Base-by-base conservation (phyloP, 2,329 filamentous ascomycete genomes). In the Ophiosphaerella herpotricha region DNA sequence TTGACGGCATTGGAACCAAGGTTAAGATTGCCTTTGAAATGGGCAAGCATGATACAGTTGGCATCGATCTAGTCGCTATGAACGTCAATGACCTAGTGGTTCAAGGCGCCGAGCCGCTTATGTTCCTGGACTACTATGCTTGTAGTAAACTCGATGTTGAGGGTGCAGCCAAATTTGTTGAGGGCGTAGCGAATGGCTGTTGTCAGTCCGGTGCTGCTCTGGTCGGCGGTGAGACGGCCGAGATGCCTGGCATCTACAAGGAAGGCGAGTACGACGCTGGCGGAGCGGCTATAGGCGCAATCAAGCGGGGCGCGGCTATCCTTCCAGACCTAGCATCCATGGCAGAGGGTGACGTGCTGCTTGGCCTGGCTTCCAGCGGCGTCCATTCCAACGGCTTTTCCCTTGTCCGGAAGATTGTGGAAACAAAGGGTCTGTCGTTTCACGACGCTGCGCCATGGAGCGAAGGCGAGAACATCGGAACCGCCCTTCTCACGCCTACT, bases 1-100 rank as follows among this genome's bases (percentile, higher is more conserved):
- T 97, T 58, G 94, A 99, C 70, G 94, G 94, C 44, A 91, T 97
- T 33, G 94, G 93, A 52, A 97, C 93, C 41, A 97, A 97, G 79
- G 87, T 97, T 64, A 95, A 95, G 82, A 90, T 99, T 66, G 94
- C 94, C 0, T 93, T 97, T 71, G 84, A 86, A 11, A 89, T 95
- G 78, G 83, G 86, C 63, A 91, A 95, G 76, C 94, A 97, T 75
- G 87, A 93, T 74, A 96, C 92, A 3, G 93, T 99, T 9, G 94
- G 94, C 53, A 91, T 99, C 63, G 94, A 99, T 71, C 83, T 99
- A 32, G 94, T 99, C 4, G 94, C 94, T 60, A 97, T 97, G 93
- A 97, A 97, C 74, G 94, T 97, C 70, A 99, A 99, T 74, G 94
- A 99, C 68, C 82, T 99, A 0, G 87, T 99, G 43, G 94, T 97